Evolutionary conservation across 768 basidiomycete genomes (phyloP).

Genomic region (Dacryopinax spathularia): DNA sequence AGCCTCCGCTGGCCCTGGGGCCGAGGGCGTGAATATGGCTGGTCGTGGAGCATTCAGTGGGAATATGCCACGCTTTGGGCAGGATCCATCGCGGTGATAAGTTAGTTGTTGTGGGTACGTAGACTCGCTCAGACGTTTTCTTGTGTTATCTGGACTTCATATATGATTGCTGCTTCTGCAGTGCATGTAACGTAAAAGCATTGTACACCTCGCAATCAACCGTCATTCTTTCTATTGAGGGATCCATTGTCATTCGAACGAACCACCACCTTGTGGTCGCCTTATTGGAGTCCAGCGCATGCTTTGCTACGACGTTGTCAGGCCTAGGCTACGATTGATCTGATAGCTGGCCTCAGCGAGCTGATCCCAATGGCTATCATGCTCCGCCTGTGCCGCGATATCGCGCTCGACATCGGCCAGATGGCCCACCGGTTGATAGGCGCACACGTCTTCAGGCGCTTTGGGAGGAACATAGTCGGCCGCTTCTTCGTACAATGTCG

Average conservation of each 20-base stretch:
- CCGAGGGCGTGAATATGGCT: background rate
- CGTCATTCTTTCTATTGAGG: background rate
- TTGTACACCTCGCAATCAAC: slow-evolving; percentile 2
- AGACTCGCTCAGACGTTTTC: background rate
- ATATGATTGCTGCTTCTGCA: background rate
- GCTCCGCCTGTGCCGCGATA: background rate
- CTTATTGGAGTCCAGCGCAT: background rate
- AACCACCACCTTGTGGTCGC: too few species aligned
- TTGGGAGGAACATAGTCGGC: background rate
- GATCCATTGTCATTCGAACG: background rate
- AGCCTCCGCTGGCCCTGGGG: background rate
- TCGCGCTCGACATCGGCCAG: background rate
- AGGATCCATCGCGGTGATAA: background rate
- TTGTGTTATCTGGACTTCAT: slow-evolving; percentile 1
- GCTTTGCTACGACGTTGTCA: background rate
- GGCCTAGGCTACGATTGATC: background rate
- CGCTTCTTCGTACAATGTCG: background rate
- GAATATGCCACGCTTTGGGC: background rate
- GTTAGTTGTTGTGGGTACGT: background rate
- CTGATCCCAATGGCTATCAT: background rate
- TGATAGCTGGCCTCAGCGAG: background rate
- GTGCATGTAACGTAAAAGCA: slow-evolving; percentile 1
- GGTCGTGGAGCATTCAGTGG: background rate
- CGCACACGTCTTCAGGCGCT: background rate
- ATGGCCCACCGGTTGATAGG: background rate